Evolutionary conservation across 805 yeast genomes (phyloP).

Genomic region (Yamadazyma ubonensis): DNA sequence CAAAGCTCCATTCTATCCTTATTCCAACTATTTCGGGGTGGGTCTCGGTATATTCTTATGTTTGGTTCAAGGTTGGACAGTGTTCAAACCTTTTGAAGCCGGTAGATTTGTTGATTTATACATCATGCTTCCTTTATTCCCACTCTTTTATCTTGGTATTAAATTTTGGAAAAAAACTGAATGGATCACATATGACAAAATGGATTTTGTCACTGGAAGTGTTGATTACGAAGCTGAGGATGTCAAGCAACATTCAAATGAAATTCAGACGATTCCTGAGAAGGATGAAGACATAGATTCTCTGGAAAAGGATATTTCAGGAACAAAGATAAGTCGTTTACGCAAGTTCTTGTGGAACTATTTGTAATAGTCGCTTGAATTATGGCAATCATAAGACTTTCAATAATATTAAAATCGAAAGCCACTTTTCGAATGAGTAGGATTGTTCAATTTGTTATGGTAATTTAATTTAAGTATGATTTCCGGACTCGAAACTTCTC

Average conservation of each 20-base stretch:
- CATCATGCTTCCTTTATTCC: conserved; percentile 19
- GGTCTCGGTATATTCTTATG: conserved; percentile 18
- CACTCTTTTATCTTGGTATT: conserved; percentile 32
- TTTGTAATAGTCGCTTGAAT: background rate
- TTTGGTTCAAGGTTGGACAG: conserved; percentile 24
- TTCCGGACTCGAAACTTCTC: no score
- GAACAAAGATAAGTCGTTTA: background rate
- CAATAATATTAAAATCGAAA: background rate
- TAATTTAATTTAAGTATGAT: no score
- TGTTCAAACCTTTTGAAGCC: conserved; percentile 21
- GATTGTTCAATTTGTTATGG: no score
- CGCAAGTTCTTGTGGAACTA: conserved; percentile 6
- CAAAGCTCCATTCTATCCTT: conserved; percentile 20
- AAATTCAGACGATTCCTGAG: background rate
- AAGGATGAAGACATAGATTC: background rate
- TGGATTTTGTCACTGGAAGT: conserved; percentile 48
- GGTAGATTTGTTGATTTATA: conserved; percentile 22
- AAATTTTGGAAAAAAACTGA: conserved; percentile 35
- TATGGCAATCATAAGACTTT: no score
- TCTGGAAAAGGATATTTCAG: background rate
- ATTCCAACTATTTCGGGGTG: conserved; percentile 16
- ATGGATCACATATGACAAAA: conserved; percentile 38
- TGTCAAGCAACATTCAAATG: background rate
- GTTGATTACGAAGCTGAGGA: conserved; percentile 9
- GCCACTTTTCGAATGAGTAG: no score